A percentile compares a stretch with the other conserved stretches of the same genome.
These are phyloP conservation scores for Bruguiera hainesii DNA, from an alignment of 441 rosid species.

Conservation along the genomic window DNA sequence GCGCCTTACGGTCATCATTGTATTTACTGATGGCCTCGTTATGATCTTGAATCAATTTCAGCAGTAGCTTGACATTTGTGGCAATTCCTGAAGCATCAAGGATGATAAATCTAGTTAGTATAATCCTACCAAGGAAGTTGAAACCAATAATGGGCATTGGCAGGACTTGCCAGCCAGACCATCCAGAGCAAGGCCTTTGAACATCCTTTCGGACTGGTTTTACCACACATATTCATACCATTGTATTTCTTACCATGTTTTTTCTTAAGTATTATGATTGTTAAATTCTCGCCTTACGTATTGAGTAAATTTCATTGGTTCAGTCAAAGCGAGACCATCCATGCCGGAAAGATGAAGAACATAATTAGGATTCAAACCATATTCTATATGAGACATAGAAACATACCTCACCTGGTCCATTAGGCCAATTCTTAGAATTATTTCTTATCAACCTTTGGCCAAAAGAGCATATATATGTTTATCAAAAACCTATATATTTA, in stretches of 20 bases:
- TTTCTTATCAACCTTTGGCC: neutral
- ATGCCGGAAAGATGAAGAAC: too few relatives aligned
- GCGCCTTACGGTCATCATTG: constrained; percentile 48
- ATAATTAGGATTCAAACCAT: too few relatives aligned
- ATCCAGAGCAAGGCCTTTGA: too few relatives aligned
- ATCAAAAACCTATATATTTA: neutral
- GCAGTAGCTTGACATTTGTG: constrained; percentile 57
- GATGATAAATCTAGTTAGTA: too few relatives aligned
- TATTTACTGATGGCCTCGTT: constrained; percentile 42
- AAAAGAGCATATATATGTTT: neutral
- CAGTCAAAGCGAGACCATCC: too few relatives aligned
- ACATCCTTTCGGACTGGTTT: too few relatives aligned
- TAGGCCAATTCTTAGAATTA: neutral
- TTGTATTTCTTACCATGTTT: too few relatives aligned
- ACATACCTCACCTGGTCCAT: neutral
- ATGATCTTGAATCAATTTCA: constrained; percentile 71
- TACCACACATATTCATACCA: too few relatives aligned
- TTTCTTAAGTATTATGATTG: too few relatives aligned
- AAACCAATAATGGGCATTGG: neutral
- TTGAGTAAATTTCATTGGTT: too few relatives aligned
- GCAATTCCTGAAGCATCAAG: constrained; percentile 36
- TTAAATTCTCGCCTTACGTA: too few relatives aligned
- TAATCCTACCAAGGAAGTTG: neutral
- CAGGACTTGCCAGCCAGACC: neutral
- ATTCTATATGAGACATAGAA: neutral